Evolutionary conservation across 116 monocot genomes (phyloP).

Genomic region (Trichopus zeylanicus): DNA sequence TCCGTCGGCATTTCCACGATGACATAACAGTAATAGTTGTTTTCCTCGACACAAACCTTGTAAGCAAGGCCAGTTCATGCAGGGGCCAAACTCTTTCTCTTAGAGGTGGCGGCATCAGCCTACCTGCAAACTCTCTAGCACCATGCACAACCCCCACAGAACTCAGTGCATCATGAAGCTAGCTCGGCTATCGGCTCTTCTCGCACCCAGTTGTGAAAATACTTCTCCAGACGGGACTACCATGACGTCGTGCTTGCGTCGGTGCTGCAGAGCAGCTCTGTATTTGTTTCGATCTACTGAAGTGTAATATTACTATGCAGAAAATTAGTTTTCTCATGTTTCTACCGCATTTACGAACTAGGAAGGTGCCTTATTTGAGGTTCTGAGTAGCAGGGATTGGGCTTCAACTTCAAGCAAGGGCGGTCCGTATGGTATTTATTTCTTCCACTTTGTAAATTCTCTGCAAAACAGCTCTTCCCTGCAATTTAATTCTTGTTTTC

Average conservation of each 20-base stretch:
- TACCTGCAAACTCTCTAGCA: conserved; percentile 34
- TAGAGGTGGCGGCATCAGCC: conserved; percentile 38
- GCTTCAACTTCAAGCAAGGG: too few species aligned
- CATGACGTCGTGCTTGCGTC: too few species aligned
- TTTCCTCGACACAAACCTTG: conserved; percentile 38
- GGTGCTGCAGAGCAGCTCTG: background rate
- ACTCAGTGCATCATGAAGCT: background rate
- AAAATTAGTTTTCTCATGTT: background rate
- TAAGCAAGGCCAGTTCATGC: conserved; percentile 30
- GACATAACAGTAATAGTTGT: conserved; percentile 62
- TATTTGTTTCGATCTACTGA: background rate
- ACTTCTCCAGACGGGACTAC: background rate
- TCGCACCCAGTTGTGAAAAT: background rate
- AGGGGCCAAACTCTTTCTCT: conserved; percentile 23
- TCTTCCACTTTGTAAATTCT: too few species aligned
- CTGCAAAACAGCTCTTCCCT: too few species aligned
- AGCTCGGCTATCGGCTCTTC: background rate
- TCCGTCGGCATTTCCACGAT: conserved; percentile 68
- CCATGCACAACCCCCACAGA: conserved; percentile 17
- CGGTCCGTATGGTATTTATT: too few species aligned
- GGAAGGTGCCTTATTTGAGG: too few species aligned
- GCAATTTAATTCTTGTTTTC: too few species aligned
- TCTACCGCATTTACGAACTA: too few species aligned
- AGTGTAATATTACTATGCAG: background rate
- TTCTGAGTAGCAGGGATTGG: background rate